Conservation (phyloP, 2,329 filamentous ascomycete genomes). For the Dactylellina cionopaga region DNA sequence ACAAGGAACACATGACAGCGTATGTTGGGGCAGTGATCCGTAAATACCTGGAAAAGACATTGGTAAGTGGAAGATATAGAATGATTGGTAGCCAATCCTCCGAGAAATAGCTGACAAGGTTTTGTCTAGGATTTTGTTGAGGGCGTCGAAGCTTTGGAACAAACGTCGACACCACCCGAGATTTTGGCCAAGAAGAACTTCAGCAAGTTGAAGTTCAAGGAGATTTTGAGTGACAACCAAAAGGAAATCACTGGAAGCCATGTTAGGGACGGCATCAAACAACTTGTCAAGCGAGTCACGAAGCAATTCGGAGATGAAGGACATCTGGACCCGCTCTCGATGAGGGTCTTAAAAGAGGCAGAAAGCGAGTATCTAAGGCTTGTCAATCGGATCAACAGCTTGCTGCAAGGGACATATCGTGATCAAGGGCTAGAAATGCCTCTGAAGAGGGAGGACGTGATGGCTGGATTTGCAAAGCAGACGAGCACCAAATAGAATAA, state of each 20-base stretch:
- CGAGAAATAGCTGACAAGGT: background rate
- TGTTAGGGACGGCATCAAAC: slow-evolving; percentile 87
- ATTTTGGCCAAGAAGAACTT: slow-evolving; percentile 86
- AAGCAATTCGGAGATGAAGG: slow-evolving; percentile 96
- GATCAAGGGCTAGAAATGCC: slow-evolving; percentile 56
- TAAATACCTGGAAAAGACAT: slow-evolving; percentile 84
- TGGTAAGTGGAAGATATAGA: slow-evolving; percentile 60
- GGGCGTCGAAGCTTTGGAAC: slow-evolving; percentile 78
- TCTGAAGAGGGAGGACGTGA: slow-evolving; percentile 57
- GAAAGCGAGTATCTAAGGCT: slow-evolving; percentile 68
- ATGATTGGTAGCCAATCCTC: too few species aligned
- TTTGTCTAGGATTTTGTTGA: slow-evolving; percentile 78
- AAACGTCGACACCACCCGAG: slow-evolving; percentile 67
- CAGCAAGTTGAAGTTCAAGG: slow-evolving; percentile 83
- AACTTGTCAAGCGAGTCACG: slow-evolving; percentile 88
- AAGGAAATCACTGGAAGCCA: slow-evolving; percentile 78
- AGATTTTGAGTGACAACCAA: slow-evolving; percentile 72
- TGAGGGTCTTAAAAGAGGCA: slow-evolving; percentile 70
- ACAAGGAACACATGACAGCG: slow-evolving; percentile 84
- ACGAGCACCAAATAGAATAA: slow-evolving; percentile 53
- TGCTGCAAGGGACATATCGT: slow-evolving; percentile 59
- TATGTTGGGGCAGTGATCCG: slow-evolving; percentile 91
- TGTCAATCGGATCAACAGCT: slow-evolving; percentile 64
- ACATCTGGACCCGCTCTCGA: slow-evolving; percentile 72
- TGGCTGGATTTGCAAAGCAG: slow-evolving; percentile 57